Evolutionary conservation across 2,329 filamentous ascomycete genomes (phyloP), one percentile per base, ranked within the genome.

Genomic region (Rutstroemia sp.): DNA sequence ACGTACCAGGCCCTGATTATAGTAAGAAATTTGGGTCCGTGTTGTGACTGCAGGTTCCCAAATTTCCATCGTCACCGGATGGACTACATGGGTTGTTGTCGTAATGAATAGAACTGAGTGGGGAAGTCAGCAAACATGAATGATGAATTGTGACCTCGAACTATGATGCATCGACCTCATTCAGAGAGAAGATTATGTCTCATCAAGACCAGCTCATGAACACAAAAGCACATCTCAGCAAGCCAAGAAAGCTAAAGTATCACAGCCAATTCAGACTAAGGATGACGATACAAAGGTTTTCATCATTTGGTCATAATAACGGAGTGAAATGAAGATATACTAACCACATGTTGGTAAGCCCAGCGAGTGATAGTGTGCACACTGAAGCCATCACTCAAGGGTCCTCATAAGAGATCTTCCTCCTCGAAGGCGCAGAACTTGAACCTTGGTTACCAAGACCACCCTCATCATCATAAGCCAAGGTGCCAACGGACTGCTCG

Each of bases 211-310:
- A 58, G 61, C 65, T 67, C 67, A 57, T 51, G 57, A 61, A 59
- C 54, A 42, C 64, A 70, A 64, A 64, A 61, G 68, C 53, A 59
- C 51, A 49, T 51, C 58, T 48, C 59, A 67, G 66, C 64, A 63
- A 66, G 62, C 66, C 66, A 63, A 64, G 61, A 67, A 64, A 62
- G 57, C 55, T 58, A 64, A 34, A 56, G 56, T 60, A 60, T 61
- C 55, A 65, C 65, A 68, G 70, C 70, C 69, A 74, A 75, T 72
- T 95, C 85, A 81, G 90, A 78, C 89, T 95, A 95, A 95, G 90
- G 90, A 95, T 95, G 90, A 95, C 89, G 87, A 91, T 92, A 91
- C 79, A 75, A 80, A 74, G 72, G 72, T 78, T 91, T 84, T 94
- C 90, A 92, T 95, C 90, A 92, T 87, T 67, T 68, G 68, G 65